A percentile compares a stretch with the other conserved stretches of the same genome.
These are phyloP conservation scores for Poa annua DNA, from an alignment of 176 grass and related monocot species.

Conservation along the genomic window DNA sequence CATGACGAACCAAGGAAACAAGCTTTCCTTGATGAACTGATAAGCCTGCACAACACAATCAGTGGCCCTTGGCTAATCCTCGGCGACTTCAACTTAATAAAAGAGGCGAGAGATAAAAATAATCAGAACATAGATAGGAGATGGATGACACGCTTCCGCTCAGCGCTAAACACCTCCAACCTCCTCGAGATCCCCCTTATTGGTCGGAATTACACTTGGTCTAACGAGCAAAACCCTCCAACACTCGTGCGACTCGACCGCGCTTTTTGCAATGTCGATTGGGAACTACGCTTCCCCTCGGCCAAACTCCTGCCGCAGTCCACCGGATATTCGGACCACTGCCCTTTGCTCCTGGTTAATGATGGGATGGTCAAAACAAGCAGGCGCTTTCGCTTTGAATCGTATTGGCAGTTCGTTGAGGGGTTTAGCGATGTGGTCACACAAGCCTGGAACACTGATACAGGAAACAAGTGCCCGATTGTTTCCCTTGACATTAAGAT, in stretches of 20 bases:
- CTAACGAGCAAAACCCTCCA: not conserved
- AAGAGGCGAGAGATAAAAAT: not conserved
- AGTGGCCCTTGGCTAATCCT: not conserved
- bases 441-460: rapidly evolving
- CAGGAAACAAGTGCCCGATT: not conserved
- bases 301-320: not conserved
- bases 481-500: no score
- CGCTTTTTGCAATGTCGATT: no score
- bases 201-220: not conserved
- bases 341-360: not conserved
- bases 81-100: not conserved
- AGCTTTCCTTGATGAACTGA: not conserved
- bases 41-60: not conserved
- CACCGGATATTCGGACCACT: not conserved
- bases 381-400: not conserved
- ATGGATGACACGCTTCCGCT: not conserved
- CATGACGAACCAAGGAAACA: not conserved
- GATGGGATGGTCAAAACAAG: not conserved
- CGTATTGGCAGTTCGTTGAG: not conserved
- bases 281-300: rapidly evolving
- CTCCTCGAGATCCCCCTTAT: not conserved
- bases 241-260: not conserved
- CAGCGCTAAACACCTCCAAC: not conserved
- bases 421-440: not conserved
- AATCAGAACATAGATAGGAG: not conserved